Percentiles rank a stretch among this genome's conserved stretches.
phyloP scores from a whole-genome alignment of 2,329 filamentous ascomycete species.

The Penicillium sp. region DNA sequence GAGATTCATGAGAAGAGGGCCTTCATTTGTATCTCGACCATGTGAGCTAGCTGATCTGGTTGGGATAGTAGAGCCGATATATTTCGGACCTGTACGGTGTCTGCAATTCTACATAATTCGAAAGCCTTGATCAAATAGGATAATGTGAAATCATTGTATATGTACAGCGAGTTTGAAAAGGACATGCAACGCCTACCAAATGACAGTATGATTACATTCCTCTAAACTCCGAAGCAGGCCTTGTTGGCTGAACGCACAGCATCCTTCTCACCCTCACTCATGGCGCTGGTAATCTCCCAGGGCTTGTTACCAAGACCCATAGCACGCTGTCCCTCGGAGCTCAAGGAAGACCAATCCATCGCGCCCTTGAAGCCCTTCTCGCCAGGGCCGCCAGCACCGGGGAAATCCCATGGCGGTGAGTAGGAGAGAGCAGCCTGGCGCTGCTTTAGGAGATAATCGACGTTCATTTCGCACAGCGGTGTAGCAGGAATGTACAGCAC shows the following conservation, averaged over 20 bases:
- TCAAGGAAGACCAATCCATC: constrained; percentile 40
- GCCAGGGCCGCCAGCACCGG: constrained; percentile 52
- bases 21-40: too few species aligned
- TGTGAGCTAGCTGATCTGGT: too few species aligned
- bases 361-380: constrained; percentile 40
- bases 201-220: neutral
- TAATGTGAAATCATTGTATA: neutral
- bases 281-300: constrained; percentile 48
- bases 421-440: constrained; percentile 68
- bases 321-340: constrained; percentile 51
- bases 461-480: constrained; percentile 73
- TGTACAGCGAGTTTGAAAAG: neutral
- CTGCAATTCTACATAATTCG: too few species aligned
- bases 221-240: constrained; percentile 46
- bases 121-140: neutral
- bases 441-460: constrained; percentile 68
- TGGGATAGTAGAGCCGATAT: too few species aligned
- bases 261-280: constrained; percentile 52
- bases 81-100: too few species aligned
- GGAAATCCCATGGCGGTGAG: constrained; percentile 67
- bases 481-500: constrained; percentile 89
- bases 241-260: constrained; percentile 55
- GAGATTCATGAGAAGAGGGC: too few species aligned
- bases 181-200: neutral
- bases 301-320: constrained; percentile 54